phyloP scores from a whole-genome alignment of 2,329 filamentous ascomycete genomes.

The Didymella keratinophila region DNA sequence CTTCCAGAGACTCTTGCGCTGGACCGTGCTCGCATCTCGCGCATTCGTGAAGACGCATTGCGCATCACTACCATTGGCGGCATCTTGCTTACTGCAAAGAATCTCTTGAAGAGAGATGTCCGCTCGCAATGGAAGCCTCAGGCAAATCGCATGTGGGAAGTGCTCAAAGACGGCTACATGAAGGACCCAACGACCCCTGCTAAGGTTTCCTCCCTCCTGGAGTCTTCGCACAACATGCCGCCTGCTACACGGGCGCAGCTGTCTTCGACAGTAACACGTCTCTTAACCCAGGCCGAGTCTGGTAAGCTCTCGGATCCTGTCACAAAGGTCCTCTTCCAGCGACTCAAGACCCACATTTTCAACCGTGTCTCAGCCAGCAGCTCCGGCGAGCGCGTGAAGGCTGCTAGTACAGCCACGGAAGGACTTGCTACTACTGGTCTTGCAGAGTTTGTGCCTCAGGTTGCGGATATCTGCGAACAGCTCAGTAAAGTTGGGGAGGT shows the following conservation, averaged over 20 bases:
- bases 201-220: constrained; percentile 58
- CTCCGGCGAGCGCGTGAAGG: constrained; percentile 73
- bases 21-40: constrained; percentile 69
- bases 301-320: constrained; percentile 66
- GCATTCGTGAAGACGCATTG: constrained; percentile 64
- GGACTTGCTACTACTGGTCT: constrained; percentile 73
- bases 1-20: constrained; percentile 78
- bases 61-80: constrained; percentile 77
- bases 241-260: constrained; percentile 56
- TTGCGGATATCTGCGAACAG: constrained; percentile 74
- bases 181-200: constrained; percentile 59
- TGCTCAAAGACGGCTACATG: constrained; percentile 69
- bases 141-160: constrained; percentile 72
- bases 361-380: constrained; percentile 70
- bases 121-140: constrained; percentile 79
- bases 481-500: constrained; percentile 70
- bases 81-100: constrained; percentile 81
- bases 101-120: constrained; percentile 81
- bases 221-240: constrained; percentile 60
- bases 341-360: constrained; percentile 72
- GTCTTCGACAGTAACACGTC: constrained; percentile 56
- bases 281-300: constrained; percentile 60
- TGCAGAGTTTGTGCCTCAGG: constrained; percentile 74
- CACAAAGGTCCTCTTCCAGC: constrained; percentile 71
- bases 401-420: constrained; percentile 73